Conservation (phyloP, 2,329 filamentous ascomycete genomes). For the Diaporthe ilicicola region DNA sequence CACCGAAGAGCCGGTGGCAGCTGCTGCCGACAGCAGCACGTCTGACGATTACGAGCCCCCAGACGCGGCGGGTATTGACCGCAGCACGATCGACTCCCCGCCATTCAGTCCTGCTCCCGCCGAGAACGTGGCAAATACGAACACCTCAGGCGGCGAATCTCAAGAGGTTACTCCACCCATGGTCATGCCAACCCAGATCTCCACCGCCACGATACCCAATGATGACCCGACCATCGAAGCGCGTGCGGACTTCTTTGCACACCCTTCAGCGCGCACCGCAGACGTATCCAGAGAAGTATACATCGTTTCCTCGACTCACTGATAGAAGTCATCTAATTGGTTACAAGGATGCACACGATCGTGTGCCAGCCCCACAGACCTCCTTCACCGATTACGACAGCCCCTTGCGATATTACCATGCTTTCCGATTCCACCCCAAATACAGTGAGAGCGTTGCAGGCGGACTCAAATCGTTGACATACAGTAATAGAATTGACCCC, state of each 20-base stretch:
- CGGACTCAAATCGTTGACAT: slow-evolving; percentile 89
- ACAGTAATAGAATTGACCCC: slow-evolving; percentile 88
- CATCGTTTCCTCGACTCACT: slow-evolving; percentile 38
- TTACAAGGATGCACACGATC: slow-evolving; percentile 33
- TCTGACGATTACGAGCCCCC: slow-evolving; percentile 67
- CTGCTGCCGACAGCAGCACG: slow-evolving; percentile 36
- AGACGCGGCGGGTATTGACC: slow-evolving; percentile 44
- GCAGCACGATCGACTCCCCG: slow-evolving; percentile 34
- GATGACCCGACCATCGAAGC: slow-evolving; percentile 37
- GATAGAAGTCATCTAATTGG: slow-evolving; percentile 36
- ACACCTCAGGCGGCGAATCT: slow-evolving; percentile 39
- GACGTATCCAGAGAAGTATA: slow-evolving; percentile 54
- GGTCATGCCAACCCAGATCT: slow-evolving; percentile 43
- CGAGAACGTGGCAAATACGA: slow-evolving; percentile 40
- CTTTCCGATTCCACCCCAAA: slow-evolving; percentile 87
- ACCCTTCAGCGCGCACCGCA: slow-evolving; percentile 27
- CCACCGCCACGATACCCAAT: slow-evolving; percentile 39
- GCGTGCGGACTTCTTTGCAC: slow-evolving; percentile 33
- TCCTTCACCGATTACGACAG: slow-evolving; percentile 75
- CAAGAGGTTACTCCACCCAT: slow-evolving; percentile 31
- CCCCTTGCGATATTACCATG: slow-evolving; percentile 82
- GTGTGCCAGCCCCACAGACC: slow-evolving; percentile 27
- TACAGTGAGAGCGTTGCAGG: slow-evolving; percentile 75
- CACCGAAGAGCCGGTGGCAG: background rate
- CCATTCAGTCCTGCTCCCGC: slow-evolving; percentile 35